A percentile compares a stretch with the other conserved stretches of the same genome.
Conservation (phyloP, 768 basidiomycete genomes). For the Nidularia pulvinata region DNA sequence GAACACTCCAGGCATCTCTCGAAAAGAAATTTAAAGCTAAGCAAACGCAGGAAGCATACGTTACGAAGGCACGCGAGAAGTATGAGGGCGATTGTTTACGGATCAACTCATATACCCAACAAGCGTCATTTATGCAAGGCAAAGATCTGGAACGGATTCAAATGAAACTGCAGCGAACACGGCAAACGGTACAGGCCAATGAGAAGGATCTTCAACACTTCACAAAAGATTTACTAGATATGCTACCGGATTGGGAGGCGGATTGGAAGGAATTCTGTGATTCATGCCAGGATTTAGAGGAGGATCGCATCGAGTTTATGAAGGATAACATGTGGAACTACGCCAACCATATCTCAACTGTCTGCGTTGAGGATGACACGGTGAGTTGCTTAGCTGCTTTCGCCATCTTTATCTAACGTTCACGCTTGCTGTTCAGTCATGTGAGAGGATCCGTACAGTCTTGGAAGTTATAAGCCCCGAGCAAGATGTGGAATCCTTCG, state of each 20-base stretch:
- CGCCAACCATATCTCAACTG: constrained; percentile 90
- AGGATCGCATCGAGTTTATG: constrained; percentile 91
- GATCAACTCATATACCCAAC: constrained; percentile 90
- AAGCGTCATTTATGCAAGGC: constrained; percentile 82
- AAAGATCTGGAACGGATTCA: constrained; percentile 88
- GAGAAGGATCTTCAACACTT: constrained; percentile 90
- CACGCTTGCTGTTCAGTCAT: constrained; percentile 55
- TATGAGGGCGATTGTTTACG: constrained; percentile 88
- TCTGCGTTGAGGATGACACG: constrained; percentile 96
- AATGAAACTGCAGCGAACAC: constrained; percentile 78
- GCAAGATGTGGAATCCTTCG: constrained; percentile 84
- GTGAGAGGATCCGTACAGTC: constrained; percentile 83
- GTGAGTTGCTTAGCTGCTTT: constrained; percentile 31
- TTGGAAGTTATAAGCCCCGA: constrained; percentile 88
- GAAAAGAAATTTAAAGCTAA: constrained; percentile 91
- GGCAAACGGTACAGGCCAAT: constrained; percentile 87
- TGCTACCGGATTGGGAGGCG: constrained; percentile 80
- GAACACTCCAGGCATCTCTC: constrained; percentile 65
- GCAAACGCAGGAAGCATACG: constrained; percentile 82
- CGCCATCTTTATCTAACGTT: neutral
- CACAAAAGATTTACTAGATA: constrained; percentile 71
- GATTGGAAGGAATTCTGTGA: constrained; percentile 98
- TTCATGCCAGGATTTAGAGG: constrained; percentile 95
- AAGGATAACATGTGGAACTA: constrained; percentile 96
- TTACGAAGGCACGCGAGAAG: constrained; percentile 84